These are phyloP conservation scores for Noccaea bulbosa DNA, from an alignment of 345 rosid genomes.

Conservation along the genomic window DNA sequence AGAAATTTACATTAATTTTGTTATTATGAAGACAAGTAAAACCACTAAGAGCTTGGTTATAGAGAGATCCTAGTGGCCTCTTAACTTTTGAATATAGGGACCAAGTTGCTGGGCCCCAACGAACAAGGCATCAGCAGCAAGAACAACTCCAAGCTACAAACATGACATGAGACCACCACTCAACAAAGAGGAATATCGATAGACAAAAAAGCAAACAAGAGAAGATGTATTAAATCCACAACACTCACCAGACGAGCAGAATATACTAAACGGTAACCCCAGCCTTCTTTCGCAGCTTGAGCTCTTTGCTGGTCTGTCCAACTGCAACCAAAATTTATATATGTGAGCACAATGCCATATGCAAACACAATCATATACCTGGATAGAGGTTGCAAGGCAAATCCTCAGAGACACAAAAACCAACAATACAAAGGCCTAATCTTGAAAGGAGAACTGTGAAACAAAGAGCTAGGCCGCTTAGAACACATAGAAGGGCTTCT, in stretches of 20 bases:
- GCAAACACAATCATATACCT: neutral
- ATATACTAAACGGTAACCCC: conserved; percentile 78
- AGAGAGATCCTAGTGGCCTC: conserved; percentile 57
- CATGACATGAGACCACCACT: conserved; percentile 15
- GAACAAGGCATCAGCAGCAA: conserved; percentile 77
- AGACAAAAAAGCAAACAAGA: conserved; percentile 13
- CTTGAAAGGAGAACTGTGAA: too few species aligned
- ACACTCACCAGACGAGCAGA: conserved; percentile 77
- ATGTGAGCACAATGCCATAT: neutral
- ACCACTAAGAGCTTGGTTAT: conserved; percentile 26
- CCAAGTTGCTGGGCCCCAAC: conserved; percentile 77
- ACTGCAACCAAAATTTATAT: conserved; percentile 44
- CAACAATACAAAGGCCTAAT: too few species aligned
- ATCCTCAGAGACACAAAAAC: too few species aligned
- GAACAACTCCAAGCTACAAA: conserved; percentile 68
- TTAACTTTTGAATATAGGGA: conserved; percentile 67
- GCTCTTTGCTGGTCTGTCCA: conserved; percentile 98
- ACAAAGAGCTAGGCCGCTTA: too few species aligned
- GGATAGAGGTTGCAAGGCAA: too few species aligned
- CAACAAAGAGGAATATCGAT: conserved; percentile 6
- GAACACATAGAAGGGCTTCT: neutral
- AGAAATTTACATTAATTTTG: conserved; percentile 22
- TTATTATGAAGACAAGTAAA: neutral
- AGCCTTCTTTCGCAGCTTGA: conserved; percentile 91
- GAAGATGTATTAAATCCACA: conserved; percentile 1